Evolutionary conservation across 202 grass and related monocot species (phyloP), one percentile per base, ranked within the genome.

Genomic region (Alloteropsis angusta): DNA sequence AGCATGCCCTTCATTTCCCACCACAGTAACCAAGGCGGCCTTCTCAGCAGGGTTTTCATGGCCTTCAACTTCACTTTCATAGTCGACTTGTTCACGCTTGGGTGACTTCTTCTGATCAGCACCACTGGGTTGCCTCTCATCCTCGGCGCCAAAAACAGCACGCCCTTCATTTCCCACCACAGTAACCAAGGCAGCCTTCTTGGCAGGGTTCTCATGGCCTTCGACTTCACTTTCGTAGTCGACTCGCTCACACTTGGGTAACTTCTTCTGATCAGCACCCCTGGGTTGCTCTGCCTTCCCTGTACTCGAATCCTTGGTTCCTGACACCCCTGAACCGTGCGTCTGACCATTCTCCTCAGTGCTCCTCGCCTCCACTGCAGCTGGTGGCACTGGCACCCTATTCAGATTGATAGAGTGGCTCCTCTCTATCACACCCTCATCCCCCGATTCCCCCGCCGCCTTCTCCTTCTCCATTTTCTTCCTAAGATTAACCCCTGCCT

Each of bases 331-430:
- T 10, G 68, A 26, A 0, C 43, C 18, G 6, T 77, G 52, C 60
- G 58, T 39, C 22, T 67, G 56, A 72, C n/a, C 82, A 57, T 69
- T 69, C 23, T 84, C 75, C 39, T n/a, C 5, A 6, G 35, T 37
- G 17, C 62, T 23, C n/a, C 34, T 37, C 47, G 67, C 21, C 16
- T 19, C 60, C 2, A 10, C 17, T 50, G 70, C 61, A 14, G 62
- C 41, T 54, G 56, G 56, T 18, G 80, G 84, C 46, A 56, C 77
- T 12, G 70, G 84, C 46, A 56, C 77, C 12, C 65, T 83, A 80
- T 92, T 87, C 62, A 92, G 85, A 68, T 91, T 95, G 80, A 92
- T 85, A 38, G 83, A 85, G 36, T 52, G 56, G 62, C 68, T 66
- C 80, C 73, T 85, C 67, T 85, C 14, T 6, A 74, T 74, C 61